Base-by-base conservation (phyloP, 495 filamentous ascomycete genomes). In the Penicillium nucicola region DNA sequence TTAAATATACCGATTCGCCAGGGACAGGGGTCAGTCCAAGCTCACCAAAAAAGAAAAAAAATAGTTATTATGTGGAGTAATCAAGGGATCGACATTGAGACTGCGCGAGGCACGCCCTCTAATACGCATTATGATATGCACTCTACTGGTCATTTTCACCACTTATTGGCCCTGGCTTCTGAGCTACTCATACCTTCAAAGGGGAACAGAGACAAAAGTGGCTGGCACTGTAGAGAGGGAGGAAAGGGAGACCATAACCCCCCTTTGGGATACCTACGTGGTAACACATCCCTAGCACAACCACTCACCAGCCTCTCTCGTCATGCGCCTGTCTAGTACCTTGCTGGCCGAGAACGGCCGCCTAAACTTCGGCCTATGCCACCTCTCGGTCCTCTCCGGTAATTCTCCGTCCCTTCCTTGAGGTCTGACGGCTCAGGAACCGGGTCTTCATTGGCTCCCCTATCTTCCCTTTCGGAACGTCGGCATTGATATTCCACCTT, bases 311-410 rank as follows among this genome's bases (percentile, higher is more conserved):
- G 25, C 42, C 42, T 22, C 5, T 14, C 5, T 14, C 30, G 17
- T 23, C 14, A 9, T 20, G 18, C 20, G 18, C 6, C 4, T 32
- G 28, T 8, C 14, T 45, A 18, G 40, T 41, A 12, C 17, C 34
- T 48, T 28, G 38, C 14, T 48, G 22, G 46, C 23, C 48, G 36
- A 31, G 15, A 41, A 31, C 22, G 35, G 41, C 43, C 55, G 55
- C 45, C 34, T 57, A 53, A 58, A 58, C 43, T 39, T 58, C 55
- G 58, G 48, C 51, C 33, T 48, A 33, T 45, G 37, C 36, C 48
- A 50, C 53, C 31, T 28, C 39, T 43, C 38, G 31, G 30, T 20
- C 22, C 39, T 47, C 33, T 41, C 55, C 56, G 45, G 12, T 54
- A 58, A 51, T 58, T 55, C 51, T 44, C 52, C 52, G 42, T 45